Evolutionary conservation across 352 stramenopile species (phyloP), one percentile per base, ranked within the genome.

Genomic region (Phytopythium chamaehyphon): DNA sequence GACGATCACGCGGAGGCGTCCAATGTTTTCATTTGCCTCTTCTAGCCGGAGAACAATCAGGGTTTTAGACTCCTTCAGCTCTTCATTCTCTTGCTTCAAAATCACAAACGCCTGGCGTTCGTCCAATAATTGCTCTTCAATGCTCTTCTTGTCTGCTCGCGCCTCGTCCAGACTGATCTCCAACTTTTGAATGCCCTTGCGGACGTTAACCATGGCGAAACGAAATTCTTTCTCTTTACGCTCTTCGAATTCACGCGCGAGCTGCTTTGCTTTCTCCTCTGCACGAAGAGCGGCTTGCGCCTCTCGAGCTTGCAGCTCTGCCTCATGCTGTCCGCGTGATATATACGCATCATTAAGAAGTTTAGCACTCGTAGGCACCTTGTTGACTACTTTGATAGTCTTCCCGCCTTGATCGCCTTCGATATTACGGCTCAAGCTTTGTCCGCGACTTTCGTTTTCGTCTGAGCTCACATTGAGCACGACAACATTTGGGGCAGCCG

Each of bases 141-240:
- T 18, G 1, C 59, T 57, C 48, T 83, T 84, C 40, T 71, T 79
- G 5, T 87, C 67, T 10, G 43, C 63, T 39, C 65, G 75, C 16
- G 77, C 56, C 10, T 77, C 57, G 1, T 88, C 69, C 0, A 86
- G 51, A 4, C 66, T 67, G 0, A 62, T 23, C 36, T 88, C 80
- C 15, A 90, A 59, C 49, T 88, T 90, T 18, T 84, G 76, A 47
- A 88, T 88, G 0, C 76, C 77, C 43, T 80, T 86, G 11, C 80
- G 66, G 31, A 90, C 71, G 38, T 84, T 90, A 3, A 83, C 75
- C 76, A 90, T 88, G 1, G 75, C 80, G 22, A 71, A 68, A 1
- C 75, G 71, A 36, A 88, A 74, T 47, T 90, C 80, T 23, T 59
- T 62, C 38, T 88, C 76, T 47, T 90, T 90, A 12, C 66, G 61